Percentiles rank a stretch among this genome's conserved stretches.
phyloP scores from a whole-genome alignment of 164 flowering plant genomes.

The Euptelea pleiosperma region DNA sequence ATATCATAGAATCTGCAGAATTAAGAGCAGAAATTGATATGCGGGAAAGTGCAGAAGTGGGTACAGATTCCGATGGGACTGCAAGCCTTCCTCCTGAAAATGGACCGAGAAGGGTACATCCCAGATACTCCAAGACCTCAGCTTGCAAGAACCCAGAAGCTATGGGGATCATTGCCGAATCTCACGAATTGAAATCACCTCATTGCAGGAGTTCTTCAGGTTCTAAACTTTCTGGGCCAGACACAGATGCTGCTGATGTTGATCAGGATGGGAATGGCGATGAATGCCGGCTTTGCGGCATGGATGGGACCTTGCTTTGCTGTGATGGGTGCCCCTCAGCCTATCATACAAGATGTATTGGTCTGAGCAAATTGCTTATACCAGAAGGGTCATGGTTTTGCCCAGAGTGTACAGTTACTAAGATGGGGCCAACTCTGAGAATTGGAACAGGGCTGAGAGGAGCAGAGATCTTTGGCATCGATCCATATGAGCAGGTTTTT shows the following conservation, averaged over 20 bases:
- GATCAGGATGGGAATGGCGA: conserved; percentile 74
- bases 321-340: conserved; percentile 99
- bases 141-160: conserved; percentile 52
- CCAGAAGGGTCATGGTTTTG: conserved; percentile 93
- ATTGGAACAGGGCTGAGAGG: conserved; percentile 58
- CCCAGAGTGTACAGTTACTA: conserved; percentile 72
- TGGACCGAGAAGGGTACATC: conserved; percentile 71
- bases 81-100: conserved; percentile 25
- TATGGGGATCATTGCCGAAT: conserved; percentile 31
- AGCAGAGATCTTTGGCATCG: conserved; percentile 78
- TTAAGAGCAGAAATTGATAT: conserved; percentile 74
- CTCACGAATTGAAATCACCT: conserved; percentile 21
- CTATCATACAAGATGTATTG: conserved; percentile 95
- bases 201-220: conserved; percentile 19
- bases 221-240: conserved; percentile 23
- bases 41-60: conserved; percentile 69
- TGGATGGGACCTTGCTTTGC: conserved; percentile 94
- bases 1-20: conserved; percentile 63
- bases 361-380: conserved; percentile 61
- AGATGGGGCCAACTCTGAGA: conserved; percentile 42
- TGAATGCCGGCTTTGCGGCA: conserved; percentile 94
- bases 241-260: conserved; percentile 27
- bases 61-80: conserved; percentile 41
- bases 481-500: conserved; percentile 66
- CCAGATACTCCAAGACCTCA: conserved; percentile 65